A percentile compares a stretch with the other conserved stretches of the same genome.
These are phyloP conservation scores for Ogataea hybrid DNA, from an alignment of 1,139 yeast species.

Conservation along the genomic window DNA sequence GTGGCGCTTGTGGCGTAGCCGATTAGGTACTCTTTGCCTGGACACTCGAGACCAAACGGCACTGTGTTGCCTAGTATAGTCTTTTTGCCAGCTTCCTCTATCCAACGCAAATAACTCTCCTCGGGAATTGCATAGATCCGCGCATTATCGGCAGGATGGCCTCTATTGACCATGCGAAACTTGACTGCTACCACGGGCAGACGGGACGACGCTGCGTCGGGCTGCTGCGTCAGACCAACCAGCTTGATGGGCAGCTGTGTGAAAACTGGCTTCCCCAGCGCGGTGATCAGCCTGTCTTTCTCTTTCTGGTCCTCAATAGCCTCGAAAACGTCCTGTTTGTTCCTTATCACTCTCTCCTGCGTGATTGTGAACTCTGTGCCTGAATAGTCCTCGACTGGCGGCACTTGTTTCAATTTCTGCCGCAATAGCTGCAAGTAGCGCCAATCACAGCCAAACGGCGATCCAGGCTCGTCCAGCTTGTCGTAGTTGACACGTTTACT, in stretches of 20 bases:
- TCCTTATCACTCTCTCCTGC: conserved; percentile 36
- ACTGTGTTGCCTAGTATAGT: conserved; percentile 16
- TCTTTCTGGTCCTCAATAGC: conserved; percentile 29
- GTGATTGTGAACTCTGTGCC: conserved; percentile 31
- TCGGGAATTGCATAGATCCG: conserved; percentile 59
- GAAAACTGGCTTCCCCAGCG: conserved; percentile 17
- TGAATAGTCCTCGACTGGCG: conserved; percentile 5
- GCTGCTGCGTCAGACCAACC: conserved; percentile 9
- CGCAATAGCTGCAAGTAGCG: conserved; percentile 45
- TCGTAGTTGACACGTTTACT: conserved; percentile 52
- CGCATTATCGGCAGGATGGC: conserved; percentile 66
- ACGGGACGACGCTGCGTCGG: conserved; percentile 22
- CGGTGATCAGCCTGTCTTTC: conserved; percentile 18
- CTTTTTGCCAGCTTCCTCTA: conserved; percentile 13
- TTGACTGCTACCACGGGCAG: conserved; percentile 43
- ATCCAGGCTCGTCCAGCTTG: conserved; percentile 56
- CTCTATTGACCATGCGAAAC: conserved; percentile 43
- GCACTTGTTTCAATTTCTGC: conserved; percentile 26
- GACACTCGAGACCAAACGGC: conserved; percentile 25
- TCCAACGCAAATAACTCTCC: conserved; percentile 32
- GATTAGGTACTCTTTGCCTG: conserved; percentile 44
- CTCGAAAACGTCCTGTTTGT: conserved; percentile 44
- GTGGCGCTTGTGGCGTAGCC: conserved; percentile 84
- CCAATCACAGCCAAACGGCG: conserved; percentile 82
- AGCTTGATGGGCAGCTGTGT: conserved; percentile 35